Base-by-base conservation (phyloP, 352 stramenopile genomes). In the Phytophthora chlamydospora region DNA sequence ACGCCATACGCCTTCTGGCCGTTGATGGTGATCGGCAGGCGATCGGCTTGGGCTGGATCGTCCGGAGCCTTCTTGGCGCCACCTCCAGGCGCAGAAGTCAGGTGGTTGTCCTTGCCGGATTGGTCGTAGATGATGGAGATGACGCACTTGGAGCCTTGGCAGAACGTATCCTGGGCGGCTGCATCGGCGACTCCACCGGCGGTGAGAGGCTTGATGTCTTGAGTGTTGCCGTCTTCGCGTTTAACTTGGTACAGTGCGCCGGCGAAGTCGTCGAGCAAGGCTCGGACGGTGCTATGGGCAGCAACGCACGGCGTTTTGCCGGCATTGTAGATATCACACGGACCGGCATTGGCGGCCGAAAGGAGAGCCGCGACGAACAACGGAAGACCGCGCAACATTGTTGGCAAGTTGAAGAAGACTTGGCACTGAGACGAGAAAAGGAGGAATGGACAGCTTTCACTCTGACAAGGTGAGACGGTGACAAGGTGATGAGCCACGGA, bases 91-190 rank as follows among this genome's bases (percentile, higher is more conserved):
- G 61, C 61, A 19, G 61, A 16, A 6, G 53, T 69, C 40, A 69
- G 49, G 39, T 69, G 61, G 33, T 69, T 69, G 4, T 24, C 17
- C 24, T 69, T 69, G 17, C 54, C 54, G 21, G 61, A 69, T 31
- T 69, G 61, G 34, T 69, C 61, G 40, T 69, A 69, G 55, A 69
- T 69, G 31, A 60, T 70, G 2, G 55, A 49, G 10, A 66, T 66
- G 36, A 43, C 27, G n/a, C 62, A 70, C 4, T 27, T 52, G 8
- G 47, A 61, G 35, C 6, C 55, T 8, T 56, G 31, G 33, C 61
- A 69, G 31, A 69, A 69, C 4, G 54, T 43, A n/a, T 69, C 61
- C 10, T 69, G 61, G 4, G 42, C n/a, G 11, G 46, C 46, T 0
- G 43, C 54, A 13, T 69, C 24, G 10, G 61, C 61, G n/a, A 59